A percentile compares a stretch with the other conserved stretches of the same genome.
Evolutionary conservation across 2,329 filamentous ascomycete species (phyloP).

Genomic region (Pseudogymnoascus sp.): DNA sequence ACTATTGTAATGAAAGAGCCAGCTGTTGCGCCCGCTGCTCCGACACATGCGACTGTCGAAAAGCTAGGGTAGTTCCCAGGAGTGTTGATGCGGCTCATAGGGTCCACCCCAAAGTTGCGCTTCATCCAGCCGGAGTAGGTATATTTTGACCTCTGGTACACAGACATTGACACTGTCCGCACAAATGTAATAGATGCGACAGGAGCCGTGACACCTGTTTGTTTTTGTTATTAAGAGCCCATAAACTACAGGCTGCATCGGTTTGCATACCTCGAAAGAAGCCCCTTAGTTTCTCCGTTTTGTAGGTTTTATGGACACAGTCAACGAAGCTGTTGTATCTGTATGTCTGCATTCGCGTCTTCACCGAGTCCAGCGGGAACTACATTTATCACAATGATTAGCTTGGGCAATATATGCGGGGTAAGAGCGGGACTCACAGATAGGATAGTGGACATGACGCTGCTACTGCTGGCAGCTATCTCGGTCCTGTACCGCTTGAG

Average conservation of each 20-base stretch:
- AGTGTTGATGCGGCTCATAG: slow-evolving; percentile 63
- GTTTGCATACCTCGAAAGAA: slow-evolving; percentile 65
- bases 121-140: slow-evolving; percentile 63
- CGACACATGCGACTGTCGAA: slow-evolving; percentile 68
- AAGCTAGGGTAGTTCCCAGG: slow-evolving; percentile 63
- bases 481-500: slow-evolving; percentile 73
- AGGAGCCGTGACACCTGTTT: slow-evolving; percentile 67
- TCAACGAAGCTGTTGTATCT: slow-evolving; percentile 66
- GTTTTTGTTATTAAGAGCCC: not conserved
- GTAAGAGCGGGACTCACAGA: slow-evolving; percentile 40
- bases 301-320: slow-evolving; percentile 69
- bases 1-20: slow-evolving; percentile 73
- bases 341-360: slow-evolving; percentile 85
- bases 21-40: slow-evolving; percentile 67
- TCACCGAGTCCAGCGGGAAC: slow-evolving; percentile 82
- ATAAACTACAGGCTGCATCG: not conserved
- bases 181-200: slow-evolving; percentile 71
- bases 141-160: slow-evolving; percentile 72
- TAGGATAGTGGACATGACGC: slow-evolving; percentile 66
- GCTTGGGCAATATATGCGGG: slow-evolving; percentile 10
- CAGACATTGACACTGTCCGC: slow-evolving; percentile 69
- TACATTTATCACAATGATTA: slow-evolving; percentile 16
- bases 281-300: slow-evolving; percentile 60
- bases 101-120: slow-evolving; percentile 58
- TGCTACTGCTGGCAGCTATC: slow-evolving; percentile 68